These are phyloP conservation scores for Cladophialophora bantiana DNA, from an alignment of 2,329 filamentous ascomycete species.

Conservation along the genomic window DNA sequence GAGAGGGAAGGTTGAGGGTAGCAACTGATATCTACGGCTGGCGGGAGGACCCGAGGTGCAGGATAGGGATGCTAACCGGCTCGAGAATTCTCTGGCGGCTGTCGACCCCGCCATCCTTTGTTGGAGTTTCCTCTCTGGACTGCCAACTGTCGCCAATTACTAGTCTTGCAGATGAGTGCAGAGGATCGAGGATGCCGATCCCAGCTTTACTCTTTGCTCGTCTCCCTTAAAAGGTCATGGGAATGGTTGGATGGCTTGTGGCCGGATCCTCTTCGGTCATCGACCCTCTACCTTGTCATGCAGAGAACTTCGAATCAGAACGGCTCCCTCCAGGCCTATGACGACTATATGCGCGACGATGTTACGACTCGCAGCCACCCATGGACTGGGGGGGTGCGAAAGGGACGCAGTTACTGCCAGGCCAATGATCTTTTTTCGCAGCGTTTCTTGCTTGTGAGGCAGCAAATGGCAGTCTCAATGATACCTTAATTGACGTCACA, in stretches of 20 bases:
- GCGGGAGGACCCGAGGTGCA: slow-evolving; percentile 33
- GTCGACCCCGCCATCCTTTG: slow-evolving; percentile 24
- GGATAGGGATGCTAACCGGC: slow-evolving; percentile 25
- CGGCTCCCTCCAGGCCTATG: slow-evolving; percentile 9
- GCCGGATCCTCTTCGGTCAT: slow-evolving; percentile 5
- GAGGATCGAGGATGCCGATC: slow-evolving; percentile 24
- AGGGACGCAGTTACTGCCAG: neutral
- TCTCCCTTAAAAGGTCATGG: slow-evolving; percentile 3
- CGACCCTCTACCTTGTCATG: slow-evolving; percentile 4
- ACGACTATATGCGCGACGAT: slow-evolving; percentile 20
- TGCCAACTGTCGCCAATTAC: slow-evolving; percentile 21
- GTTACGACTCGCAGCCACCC: slow-evolving; percentile 13
- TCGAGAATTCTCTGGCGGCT: slow-evolving; percentile 18
- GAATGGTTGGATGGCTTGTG: neutral
- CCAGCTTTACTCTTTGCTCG: slow-evolving; percentile 14
- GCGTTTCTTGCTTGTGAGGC: slow-evolving; percentile 5
- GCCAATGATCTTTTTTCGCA: neutral
- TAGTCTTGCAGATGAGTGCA: slow-evolving; percentile 22
- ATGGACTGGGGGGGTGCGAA: neutral
- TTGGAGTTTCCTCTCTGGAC: slow-evolving; percentile 25
- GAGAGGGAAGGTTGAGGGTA: slow-evolving; percentile 23
- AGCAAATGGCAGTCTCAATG: slow-evolving; percentile 13
- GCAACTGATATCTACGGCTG: slow-evolving; percentile 27
- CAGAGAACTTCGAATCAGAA: slow-evolving; percentile 8
- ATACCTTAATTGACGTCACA: slow-evolving; percentile 25